Conservation (phyloP, 2,329 filamentous ascomycete genomes). For the Sarocladiaceae sp. region DNA sequence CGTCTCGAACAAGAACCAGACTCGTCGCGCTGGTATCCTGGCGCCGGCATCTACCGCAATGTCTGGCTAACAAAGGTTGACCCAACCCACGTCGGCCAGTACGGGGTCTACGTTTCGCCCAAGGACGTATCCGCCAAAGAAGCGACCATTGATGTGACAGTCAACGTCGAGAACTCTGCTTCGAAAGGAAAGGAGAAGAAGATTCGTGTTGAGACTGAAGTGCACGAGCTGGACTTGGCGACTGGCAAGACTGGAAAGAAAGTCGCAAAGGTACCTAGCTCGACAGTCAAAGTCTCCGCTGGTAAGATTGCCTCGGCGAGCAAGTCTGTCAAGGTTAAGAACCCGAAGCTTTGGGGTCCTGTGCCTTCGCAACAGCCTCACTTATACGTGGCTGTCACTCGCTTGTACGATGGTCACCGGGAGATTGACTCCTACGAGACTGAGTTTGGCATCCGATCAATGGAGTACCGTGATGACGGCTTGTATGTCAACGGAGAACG, state of each 20-base stretch:
- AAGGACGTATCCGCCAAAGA: slow-evolving; percentile 37
- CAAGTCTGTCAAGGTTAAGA: slow-evolving; percentile 15
- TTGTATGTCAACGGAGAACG: slow-evolving; percentile 41
- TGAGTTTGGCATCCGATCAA: slow-evolving; percentile 41
- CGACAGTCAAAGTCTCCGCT: slow-evolving; percentile 3
- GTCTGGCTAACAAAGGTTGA: slow-evolving; percentile 48
- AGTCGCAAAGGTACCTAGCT: slow-evolving; percentile 1
- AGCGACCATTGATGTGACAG: slow-evolving; percentile 38
- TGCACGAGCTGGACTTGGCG: slow-evolving; percentile 9
- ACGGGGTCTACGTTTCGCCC: slow-evolving; percentile 45
- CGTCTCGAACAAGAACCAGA: slow-evolving; percentile 45
- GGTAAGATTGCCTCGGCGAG: neutral
- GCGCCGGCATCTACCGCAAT: slow-evolving; percentile 49
- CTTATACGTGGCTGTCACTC: slow-evolving; percentile 42
- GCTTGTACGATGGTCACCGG: slow-evolving; percentile 21
- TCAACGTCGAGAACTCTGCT: slow-evolving; percentile 40
- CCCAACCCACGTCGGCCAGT: slow-evolving; percentile 42
- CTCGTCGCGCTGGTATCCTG: slow-evolving; percentile 50
- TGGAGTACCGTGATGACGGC: slow-evolving; percentile 34
- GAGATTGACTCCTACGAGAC: slow-evolving; percentile 43
- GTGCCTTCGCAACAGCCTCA: slow-evolving; percentile 39
- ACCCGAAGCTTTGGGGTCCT: slow-evolving; percentile 45
- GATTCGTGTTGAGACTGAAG: slow-evolving; percentile 5
- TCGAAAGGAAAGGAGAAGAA: neutral
- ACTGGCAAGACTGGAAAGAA: neutral